phyloP scores from a whole-genome alignment of 495 filamentous ascomycete genomes.

The Neurospora cerealis region DNA sequence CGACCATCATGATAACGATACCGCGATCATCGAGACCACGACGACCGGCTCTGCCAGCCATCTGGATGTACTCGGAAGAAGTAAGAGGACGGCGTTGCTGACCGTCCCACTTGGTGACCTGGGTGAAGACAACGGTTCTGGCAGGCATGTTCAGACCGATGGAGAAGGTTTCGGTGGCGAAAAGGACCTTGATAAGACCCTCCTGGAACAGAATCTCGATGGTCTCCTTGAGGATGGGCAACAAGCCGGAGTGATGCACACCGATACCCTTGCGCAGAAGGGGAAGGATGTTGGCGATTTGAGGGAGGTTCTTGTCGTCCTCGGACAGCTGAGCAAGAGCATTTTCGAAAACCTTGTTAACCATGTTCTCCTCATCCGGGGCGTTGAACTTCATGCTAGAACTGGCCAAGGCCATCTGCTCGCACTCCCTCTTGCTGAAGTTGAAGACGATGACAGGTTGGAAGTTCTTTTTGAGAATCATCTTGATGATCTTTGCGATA shows the following conservation, averaged over 20 bases:
- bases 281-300: constrained; percentile 86
- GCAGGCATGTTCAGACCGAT: constrained; percentile 99
- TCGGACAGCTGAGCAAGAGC: constrained; percentile 84
- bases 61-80: constrained; percentile 94
- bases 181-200: constrained; percentile 92
- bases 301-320: constrained; percentile 76
- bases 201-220: constrained; percentile 99
- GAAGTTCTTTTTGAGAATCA: constrained; percentile 94
- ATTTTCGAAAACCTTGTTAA: constrained; percentile 83
- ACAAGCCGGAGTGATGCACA: constrained; percentile 90
- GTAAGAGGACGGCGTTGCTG: constrained; percentile 73
- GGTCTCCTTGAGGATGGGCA: constrained; percentile 95
- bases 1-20: constrained; percentile 99
- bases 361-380: constrained; percentile 92
- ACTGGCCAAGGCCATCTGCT: constrained; percentile 74
- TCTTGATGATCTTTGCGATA: constrained; percentile 93
- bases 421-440: constrained; percentile 96
- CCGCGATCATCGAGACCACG: constrained; percentile 95
- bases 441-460: constrained; percentile 99
- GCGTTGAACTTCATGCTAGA: constrained; percentile 89
- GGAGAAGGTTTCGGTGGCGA: constrained; percentile 97
- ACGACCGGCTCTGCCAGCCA: constrained; percentile 94
- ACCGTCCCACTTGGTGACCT: constrained; percentile 90
- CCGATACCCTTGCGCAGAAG: constrained; percentile 86
- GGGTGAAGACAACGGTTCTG: constrained; percentile 96